Conservation (phyloP, 1,284 basidiomycete genomes). For the Sanghuangporus baumii region DNA sequence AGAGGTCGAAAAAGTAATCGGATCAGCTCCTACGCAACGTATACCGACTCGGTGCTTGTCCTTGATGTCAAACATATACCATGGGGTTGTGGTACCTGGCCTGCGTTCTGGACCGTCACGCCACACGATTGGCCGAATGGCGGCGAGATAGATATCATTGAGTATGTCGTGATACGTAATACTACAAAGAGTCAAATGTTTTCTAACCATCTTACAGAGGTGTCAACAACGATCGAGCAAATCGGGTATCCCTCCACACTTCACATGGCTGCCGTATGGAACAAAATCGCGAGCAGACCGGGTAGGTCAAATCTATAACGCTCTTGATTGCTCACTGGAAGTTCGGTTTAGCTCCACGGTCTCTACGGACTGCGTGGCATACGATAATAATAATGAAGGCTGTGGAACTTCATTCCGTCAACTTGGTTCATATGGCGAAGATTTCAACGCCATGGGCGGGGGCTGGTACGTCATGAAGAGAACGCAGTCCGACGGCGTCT, state of each 20-base stretch:
- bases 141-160: slow-evolving; percentile 23
- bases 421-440: slow-evolving; percentile 24
- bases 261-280: slow-evolving; percentile 24
- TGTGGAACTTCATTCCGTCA: slow-evolving; percentile 32
- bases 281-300: slow-evolving; percentile 18
- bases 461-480: slow-evolving; percentile 27
- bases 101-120: slow-evolving; percentile 36
- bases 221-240: slow-evolving; percentile 19
- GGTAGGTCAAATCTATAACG: slow-evolving; percentile 20
- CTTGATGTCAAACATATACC: slow-evolving; percentile 27
- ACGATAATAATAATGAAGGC: slow-evolving; percentile 31
- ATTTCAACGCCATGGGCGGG: slow-evolving; percentile 27
- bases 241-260: slow-evolving; percentile 30
- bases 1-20: slow-evolving; percentile 24
- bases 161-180: neutral
- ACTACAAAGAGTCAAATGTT: neutral
- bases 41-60: slow-evolving; percentile 23
- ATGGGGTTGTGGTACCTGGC: slow-evolving; percentile 29
- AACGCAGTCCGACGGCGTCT: slow-evolving; percentile 23
- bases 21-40: slow-evolving; percentile 20
- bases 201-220: neutral
- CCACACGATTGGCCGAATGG: slow-evolving; percentile 23
- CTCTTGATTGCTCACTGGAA: neutral
- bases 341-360: neutral
- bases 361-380: slow-evolving; percentile 30